Conservation (phyloP, 2,329 filamentous ascomycete species). For the Ophiostoma pallidulum region DNA sequence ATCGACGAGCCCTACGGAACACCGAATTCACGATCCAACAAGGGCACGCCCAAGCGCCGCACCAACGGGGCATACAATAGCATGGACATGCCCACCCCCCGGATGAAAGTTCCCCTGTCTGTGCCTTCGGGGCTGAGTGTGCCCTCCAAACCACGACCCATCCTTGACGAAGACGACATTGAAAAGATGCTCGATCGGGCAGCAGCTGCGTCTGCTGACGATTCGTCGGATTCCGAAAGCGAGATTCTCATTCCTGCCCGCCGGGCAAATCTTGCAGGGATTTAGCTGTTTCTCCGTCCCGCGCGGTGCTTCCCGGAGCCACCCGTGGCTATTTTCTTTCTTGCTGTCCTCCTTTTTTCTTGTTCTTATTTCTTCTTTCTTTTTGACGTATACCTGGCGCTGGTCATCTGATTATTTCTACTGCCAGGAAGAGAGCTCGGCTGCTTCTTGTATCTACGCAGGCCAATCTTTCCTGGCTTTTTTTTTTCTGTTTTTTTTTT, state of each 20-base stretch:
- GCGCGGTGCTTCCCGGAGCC: too few relatives aligned
- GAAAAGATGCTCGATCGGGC: conserved; percentile 49
- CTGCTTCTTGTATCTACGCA: too few relatives aligned
- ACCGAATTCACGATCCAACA: conserved; percentile 20
- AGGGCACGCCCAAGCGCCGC: conserved; percentile 35
- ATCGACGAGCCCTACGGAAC: conserved; percentile 29
- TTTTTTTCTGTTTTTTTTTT: too few relatives aligned
- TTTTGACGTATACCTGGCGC: too few relatives aligned
- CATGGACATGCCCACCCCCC: conserved; percentile 22
- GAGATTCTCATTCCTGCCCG: conserved; percentile 42
- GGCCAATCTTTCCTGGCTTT: too few relatives aligned
- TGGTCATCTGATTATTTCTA: too few relatives aligned
- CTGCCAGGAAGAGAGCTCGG: too few relatives aligned
- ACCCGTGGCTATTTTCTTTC: too few relatives aligned
- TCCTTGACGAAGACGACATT: conserved; percentile 45
- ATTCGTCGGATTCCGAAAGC: conserved; percentile 47
- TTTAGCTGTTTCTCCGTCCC: conserved; percentile 5
- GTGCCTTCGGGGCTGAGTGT: conserved; percentile 40
- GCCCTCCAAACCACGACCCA: conserved; percentile 30
- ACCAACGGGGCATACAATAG: conserved; percentile 29
- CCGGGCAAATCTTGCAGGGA: conserved; percentile 6
- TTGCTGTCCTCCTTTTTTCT: too few relatives aligned
- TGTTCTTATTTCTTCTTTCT: too few relatives aligned
- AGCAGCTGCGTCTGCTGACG: conserved; percentile 35
- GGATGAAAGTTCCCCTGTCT: conserved; percentile 34